Percentiles rank a stretch among this genome's conserved stretches.
Evolutionary conservation across 2,329 filamentous ascomycete genomes (phyloP).

Genomic region (Periconia sp.): DNA sequence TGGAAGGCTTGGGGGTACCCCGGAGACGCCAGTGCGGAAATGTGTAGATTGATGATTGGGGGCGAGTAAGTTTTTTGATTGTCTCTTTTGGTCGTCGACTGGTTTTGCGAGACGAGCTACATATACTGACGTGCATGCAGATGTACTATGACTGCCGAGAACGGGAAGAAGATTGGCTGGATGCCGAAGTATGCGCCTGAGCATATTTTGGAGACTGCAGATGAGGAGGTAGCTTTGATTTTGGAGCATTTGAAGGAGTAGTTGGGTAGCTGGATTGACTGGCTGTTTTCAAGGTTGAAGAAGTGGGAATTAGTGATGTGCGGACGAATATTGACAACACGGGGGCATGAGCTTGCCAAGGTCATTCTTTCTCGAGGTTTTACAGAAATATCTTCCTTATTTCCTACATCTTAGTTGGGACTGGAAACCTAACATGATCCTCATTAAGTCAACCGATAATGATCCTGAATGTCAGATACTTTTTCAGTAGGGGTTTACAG

Average conservation of each 20-base stretch:
- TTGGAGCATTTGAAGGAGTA: conserved; percentile 17
- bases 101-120: background rate
- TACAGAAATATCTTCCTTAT: too few species aligned
- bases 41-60: conserved; percentile 47
- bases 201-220: conserved; percentile 51
- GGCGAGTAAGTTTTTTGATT: conserved; percentile 46
- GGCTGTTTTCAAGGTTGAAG: too few species aligned
- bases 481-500: too few species aligned
- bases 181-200: conserved; percentile 45
- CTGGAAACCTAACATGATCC: too few species aligned
- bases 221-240: conserved; percentile 52
- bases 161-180: conserved; percentile 51
- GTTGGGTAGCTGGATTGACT: background rate
- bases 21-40: conserved; percentile 17
- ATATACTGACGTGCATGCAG: conserved; percentile 22
- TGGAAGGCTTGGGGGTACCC: conserved; percentile 40
- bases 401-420: too few species aligned
- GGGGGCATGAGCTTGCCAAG: too few species aligned
- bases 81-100: background rate
- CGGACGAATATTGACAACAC: too few species aligned
- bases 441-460: too few species aligned
- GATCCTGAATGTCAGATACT: too few species aligned
- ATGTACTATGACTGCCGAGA: conserved; percentile 48
- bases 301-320: too few species aligned
- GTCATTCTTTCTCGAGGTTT: too few species aligned